Percentiles rank a stretch among this genome's conserved stretches.
phyloP scores from a whole-genome alignment of 202 grass and related monocot species.

The Bolboschoenoplectus hybrid region DNA sequence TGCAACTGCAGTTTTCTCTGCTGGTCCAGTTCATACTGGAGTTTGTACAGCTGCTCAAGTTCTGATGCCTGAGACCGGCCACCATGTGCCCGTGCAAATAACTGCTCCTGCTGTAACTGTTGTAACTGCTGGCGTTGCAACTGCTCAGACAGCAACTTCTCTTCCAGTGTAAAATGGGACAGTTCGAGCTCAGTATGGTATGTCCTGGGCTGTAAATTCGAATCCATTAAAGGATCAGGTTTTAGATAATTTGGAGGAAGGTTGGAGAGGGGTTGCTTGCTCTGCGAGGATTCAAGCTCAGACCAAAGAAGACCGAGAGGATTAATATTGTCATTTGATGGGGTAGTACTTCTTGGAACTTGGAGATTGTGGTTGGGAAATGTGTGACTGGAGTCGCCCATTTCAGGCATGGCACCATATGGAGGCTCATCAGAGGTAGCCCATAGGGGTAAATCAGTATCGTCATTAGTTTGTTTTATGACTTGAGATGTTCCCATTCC shows the following conservation, averaged over 20 bases:
- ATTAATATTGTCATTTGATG: conserved; percentile 72
- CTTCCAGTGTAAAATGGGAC: conserved; percentile 76
- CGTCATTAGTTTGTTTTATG: conserved; percentile 30
- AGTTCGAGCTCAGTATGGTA: conserved; percentile 55
- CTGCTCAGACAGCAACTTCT: conserved; percentile 69
- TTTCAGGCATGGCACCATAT: conserved; percentile 40
- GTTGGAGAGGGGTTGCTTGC: conserved; percentile 82
- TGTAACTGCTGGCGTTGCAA: conserved; percentile 74
- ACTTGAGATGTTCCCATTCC: conserved; percentile 57
- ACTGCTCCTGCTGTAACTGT: conserved; percentile 74
- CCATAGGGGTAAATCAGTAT: conserved; percentile 24
- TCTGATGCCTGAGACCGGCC: conserved; percentile 53
- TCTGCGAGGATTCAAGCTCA: conserved; percentile 85
- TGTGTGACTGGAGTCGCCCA: conserved; percentile 52
- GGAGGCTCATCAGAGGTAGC: conserved; percentile 36
- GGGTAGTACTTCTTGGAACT: conserved; percentile 42
- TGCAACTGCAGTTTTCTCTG: conserved; percentile 66
- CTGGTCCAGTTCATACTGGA: conserved; percentile 86
- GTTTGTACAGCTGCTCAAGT: conserved; percentile 65
- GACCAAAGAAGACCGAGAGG: conserved; percentile 96
- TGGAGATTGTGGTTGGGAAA: conserved; percentile 1
- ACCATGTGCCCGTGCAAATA: conserved; percentile 58
- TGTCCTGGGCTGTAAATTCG: conserved; percentile 52
- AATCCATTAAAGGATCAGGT: conserved; percentile 51
- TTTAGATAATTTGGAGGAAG: conserved; percentile 60